These are phyloP conservation scores for Talaromyces verruculosus DNA, from an alignment of 2,329 filamentous ascomycete genomes.

Conservation along the genomic window DNA sequence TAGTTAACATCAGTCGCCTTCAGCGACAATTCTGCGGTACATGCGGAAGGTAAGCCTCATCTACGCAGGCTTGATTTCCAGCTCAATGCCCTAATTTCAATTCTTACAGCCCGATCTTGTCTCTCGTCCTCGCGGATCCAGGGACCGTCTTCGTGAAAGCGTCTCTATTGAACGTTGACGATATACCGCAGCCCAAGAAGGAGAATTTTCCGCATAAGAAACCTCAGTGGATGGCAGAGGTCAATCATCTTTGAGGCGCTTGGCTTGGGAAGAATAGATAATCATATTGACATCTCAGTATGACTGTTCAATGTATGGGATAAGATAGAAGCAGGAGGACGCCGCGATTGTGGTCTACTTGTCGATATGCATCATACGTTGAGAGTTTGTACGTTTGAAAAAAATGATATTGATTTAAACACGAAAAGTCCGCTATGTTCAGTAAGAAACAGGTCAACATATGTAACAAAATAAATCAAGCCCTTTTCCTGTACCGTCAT, in stretches of 20 bases:
- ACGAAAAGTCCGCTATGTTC: background rate
- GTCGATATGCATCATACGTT: background rate
- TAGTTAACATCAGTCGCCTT: background rate
- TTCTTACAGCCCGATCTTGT: background rate
- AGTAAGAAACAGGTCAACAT: background rate
- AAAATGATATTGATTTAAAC: background rate
- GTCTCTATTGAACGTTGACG: background rate
- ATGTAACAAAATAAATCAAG: background rate
- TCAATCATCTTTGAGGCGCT: background rate
- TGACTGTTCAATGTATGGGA: background rate
- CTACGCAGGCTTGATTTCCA: background rate
- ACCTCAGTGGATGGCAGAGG: background rate
- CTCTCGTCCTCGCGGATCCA: background rate
- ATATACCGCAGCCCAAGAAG: background rate
- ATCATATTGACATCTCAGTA: background rate
- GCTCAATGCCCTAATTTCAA: background rate
- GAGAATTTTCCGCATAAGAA: background rate
- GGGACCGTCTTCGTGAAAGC: background rate
- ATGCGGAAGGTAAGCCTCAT: conserved; percentile 4
- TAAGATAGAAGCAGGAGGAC: too few species aligned
- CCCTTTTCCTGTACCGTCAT: background rate
- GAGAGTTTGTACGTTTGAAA: background rate
- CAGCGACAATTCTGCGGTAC: conserved; percentile 12
- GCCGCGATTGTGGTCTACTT: too few species aligned
- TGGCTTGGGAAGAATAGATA: background rate